Evolutionary conservation across 306 rosid genomes (phyloP).

Genomic region (Sphenostylis stenocarpa): DNA sequence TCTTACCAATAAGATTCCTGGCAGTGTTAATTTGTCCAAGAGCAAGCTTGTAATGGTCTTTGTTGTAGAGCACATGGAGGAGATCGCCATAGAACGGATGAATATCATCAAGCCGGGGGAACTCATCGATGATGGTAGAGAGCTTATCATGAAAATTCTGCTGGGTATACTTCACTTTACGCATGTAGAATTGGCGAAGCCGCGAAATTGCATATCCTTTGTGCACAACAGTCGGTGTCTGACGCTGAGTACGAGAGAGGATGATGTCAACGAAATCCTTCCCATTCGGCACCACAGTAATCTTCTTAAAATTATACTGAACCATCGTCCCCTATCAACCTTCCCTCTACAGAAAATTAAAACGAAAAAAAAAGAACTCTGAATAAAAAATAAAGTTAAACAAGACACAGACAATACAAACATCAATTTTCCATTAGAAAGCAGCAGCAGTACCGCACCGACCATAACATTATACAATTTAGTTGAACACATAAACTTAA

Average conservation of each 20-base stretch:
- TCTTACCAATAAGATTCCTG: constrained; percentile 76
- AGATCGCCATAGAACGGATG: constrained; percentile 88
- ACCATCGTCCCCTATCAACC: constrained; percentile 51
- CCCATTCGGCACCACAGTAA: constrained; percentile 88
- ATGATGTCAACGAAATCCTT: constrained; percentile 77
- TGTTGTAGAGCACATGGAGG: constrained; percentile 85
- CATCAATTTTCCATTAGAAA: not conserved
- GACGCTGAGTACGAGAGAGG: constrained; percentile 86
- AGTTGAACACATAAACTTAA: not conserved
- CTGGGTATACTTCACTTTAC: constrained; percentile 85
- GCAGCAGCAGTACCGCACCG: too few species aligned
- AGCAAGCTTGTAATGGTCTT: constrained; percentile 94
- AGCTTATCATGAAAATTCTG: constrained; percentile 74
- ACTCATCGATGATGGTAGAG: constrained; percentile 73
- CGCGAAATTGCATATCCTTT: constrained; percentile 82
- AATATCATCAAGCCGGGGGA: constrained; percentile 78
- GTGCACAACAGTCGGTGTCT: constrained; percentile 88
- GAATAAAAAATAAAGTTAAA: not conserved
- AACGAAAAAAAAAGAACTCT: not conserved
- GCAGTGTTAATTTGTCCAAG: constrained; percentile 91
- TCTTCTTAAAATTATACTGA: constrained; percentile 84
- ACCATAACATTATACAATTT: not conserved
- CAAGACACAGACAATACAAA: not conserved
- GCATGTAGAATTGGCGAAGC: constrained; percentile 81
- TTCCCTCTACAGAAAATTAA: not conserved